Conservation (phyloP, 257 asterid species). For the Knoxia roxburghii region DNA sequence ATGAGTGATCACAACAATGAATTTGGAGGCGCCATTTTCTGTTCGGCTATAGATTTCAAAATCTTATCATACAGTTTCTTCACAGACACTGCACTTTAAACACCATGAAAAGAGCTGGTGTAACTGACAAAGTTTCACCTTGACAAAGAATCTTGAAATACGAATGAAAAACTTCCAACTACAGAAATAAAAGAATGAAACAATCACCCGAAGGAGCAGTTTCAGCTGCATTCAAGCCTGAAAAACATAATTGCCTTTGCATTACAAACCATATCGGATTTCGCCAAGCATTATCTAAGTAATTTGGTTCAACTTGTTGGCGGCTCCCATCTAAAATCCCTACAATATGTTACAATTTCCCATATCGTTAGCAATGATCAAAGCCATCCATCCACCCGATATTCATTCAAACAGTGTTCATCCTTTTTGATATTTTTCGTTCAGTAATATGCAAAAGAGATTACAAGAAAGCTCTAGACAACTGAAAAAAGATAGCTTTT, state of each 20-base stretch:
- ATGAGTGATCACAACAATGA: constrained; percentile 77
- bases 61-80: constrained; percentile 65
- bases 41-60: constrained; percentile 44
- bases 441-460: not conserved
- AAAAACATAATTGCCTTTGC: constrained; percentile 42
- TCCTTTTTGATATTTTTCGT: not conserved
- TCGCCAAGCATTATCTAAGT: constrained; percentile 12
- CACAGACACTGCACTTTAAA: constrained; percentile 57
- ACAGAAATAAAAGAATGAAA: not conserved
- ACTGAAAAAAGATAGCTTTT: not conserved
- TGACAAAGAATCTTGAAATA: constrained; percentile 6
- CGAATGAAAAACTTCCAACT: constrained; percentile 3
- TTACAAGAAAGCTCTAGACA: not conserved
- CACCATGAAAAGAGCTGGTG: constrained; percentile 8
- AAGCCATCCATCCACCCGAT: not conserved
- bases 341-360: constrained; percentile 13
- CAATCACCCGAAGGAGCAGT: constrained; percentile 44
- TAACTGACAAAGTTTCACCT: constrained; percentile 6
- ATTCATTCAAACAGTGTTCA: too few species aligned
- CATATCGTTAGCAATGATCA: not conserved
- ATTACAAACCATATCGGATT: constrained; percentile 18
- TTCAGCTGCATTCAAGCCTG: constrained; percentile 33
- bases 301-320: constrained; percentile 16
- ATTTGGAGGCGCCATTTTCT: constrained; percentile 84
- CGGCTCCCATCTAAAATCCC: constrained; percentile 26